phyloP scores from a whole-genome alignment of 495 filamentous ascomycete species.

The Penicillium crystallinum region DNA sequence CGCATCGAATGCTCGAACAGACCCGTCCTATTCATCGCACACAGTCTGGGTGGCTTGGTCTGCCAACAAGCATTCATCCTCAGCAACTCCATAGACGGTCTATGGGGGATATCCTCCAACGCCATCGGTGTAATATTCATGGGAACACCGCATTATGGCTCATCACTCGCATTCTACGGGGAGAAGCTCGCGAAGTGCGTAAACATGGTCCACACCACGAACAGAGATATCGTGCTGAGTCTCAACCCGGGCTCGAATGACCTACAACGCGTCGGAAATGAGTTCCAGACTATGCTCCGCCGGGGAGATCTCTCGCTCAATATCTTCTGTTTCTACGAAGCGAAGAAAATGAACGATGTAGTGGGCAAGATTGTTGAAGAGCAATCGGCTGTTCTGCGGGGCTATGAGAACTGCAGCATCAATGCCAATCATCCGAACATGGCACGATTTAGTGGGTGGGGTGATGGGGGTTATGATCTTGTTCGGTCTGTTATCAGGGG shows the following conservation, averaged over 20 bases:
- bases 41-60: neutral
- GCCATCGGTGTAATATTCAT: slow-evolving; percentile 1
- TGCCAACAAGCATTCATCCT: slow-evolving; percentile 2
- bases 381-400: neutral
- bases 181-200: neutral
- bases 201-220: neutral
- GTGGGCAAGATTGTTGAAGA: slow-evolving; percentile 6
- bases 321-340: slow-evolving; percentile 3
- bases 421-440: neutral
- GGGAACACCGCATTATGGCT: slow-evolving; percentile 1
- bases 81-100: slow-evolving; percentile 1
- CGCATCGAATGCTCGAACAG: neutral
- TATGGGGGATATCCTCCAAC: slow-evolving; percentile 1
- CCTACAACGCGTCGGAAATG: neutral
- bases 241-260: neutral
- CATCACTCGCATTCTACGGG: neutral
- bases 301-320: neutral
- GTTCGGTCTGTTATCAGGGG: neutral
- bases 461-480: neutral
- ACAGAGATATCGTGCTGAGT: neutral
- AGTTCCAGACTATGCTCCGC: neutral
- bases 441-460: neutral
- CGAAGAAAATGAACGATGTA: neutral
- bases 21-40: slow-evolving; percentile 3
- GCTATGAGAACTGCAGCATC: neutral